Evolutionary conservation across 331 rosid genomes (phyloP).

Genomic region (Malus hybrid): DNA sequence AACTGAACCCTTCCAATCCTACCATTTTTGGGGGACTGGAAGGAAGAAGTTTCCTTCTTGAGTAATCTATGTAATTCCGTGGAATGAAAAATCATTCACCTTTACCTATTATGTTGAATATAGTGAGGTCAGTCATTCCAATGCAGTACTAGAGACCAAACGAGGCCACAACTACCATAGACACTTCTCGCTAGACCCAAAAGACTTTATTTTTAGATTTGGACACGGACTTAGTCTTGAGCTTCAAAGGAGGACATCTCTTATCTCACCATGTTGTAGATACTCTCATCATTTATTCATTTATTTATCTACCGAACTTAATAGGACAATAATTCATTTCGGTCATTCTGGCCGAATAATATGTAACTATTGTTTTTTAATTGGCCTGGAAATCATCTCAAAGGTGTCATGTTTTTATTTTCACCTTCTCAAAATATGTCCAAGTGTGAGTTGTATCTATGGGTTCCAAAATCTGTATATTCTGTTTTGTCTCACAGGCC

Average conservation of each 20-base stretch:
- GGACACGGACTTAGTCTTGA: background rate
- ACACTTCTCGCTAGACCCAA: background rate
- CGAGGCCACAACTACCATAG: background rate
- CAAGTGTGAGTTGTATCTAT: background rate
- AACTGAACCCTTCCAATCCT: background rate
- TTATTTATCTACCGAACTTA: background rate
- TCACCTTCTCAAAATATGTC: background rate
- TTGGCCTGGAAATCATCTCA: background rate
- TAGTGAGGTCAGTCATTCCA: background rate
- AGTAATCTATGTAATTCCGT: background rate
- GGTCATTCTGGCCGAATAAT: background rate
- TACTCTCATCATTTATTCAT: background rate
- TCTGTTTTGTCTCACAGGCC: constrained; percentile 41
- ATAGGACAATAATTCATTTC: background rate
- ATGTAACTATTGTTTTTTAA: background rate
- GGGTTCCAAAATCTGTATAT: background rate
- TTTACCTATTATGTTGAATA: too few relatives aligned
- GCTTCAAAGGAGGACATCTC: background rate
- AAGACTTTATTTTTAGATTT: too few relatives aligned
- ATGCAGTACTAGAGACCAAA: background rate
- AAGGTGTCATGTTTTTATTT: background rate
- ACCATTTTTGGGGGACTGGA: background rate
- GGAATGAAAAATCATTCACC: background rate
- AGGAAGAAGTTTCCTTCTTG: background rate
- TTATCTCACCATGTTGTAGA: background rate